Conservation (phyloP, 2,329 filamentous ascomycete species). For the Trichophyton benhamiae region DNA sequence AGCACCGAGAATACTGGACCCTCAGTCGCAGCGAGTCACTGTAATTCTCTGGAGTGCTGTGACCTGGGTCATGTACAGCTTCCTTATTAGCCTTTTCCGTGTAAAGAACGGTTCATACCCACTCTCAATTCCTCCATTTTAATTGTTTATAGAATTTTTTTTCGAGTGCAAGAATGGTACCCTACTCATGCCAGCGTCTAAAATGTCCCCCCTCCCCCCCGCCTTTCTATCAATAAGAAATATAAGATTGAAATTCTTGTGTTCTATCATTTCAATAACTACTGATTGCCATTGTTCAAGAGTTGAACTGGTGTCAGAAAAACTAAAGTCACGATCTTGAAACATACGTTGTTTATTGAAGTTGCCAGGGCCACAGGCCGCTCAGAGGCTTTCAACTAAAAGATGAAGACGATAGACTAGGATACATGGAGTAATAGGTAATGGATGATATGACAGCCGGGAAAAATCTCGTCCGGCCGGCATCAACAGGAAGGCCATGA, state of each 20-base stretch:
- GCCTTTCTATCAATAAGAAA: not conserved
- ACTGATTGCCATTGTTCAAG: not conserved
- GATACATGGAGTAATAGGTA: not conserved
- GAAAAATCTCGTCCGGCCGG: not conserved
- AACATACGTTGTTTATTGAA: not conserved
- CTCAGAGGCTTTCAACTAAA: not conserved
- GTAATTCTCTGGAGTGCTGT: slow-evolving; percentile 68
- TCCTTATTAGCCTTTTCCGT: slow-evolving; percentile 85
- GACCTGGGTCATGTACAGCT: slow-evolving; percentile 78
- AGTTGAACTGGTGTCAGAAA: not conserved
- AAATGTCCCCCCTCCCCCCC: not conserved
- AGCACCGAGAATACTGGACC: slow-evolving; percentile 73
- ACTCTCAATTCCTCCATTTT: slow-evolving; percentile 86
- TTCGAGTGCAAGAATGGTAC: not conserved
- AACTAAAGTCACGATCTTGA: not conserved
- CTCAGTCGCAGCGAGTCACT: slow-evolving; percentile 64
- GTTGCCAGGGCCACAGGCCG: not conserved
- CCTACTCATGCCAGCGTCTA: not conserved
- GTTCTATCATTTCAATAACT: not conserved
- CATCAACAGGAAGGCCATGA: not conserved
- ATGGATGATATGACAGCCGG: not conserved
- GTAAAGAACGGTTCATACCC: slow-evolving; percentile 92
- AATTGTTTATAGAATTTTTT: slow-evolving; percentile 13
- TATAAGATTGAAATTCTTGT: not conserved
- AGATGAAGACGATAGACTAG: not conserved